Base-by-base conservation (phyloP, 1,284 basidiomycete genomes). In the Anthracocystis panici-leucophaei region DNA sequence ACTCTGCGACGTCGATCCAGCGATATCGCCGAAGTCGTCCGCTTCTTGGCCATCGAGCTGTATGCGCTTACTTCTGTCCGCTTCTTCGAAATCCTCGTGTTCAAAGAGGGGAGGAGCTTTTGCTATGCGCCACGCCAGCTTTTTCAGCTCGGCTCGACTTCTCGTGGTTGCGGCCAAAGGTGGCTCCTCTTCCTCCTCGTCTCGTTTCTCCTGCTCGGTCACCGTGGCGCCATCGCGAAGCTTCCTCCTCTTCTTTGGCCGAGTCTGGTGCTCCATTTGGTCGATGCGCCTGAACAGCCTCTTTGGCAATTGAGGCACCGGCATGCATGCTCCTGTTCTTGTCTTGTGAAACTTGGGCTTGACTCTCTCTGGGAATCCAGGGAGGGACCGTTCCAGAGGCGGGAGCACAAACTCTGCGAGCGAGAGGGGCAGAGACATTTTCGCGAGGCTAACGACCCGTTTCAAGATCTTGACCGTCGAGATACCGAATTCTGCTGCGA, bases 281-380 rank as follows among this genome's bases (percentile, higher is more conserved):
- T 58, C 57, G n/a, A 73, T 62, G 40, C 58, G 65, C 8, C 71
- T 65, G 18, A 74, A 74, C 16, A 74, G 41, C 20, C 71, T 51
- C 42, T 68, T 74, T 1, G 71, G 71, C 9, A 74, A 18, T 16
- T 56, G 55, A 16, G 21, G 29, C 11, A n/a, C n/a, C 6, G 16
- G 2, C 5, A 41, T 16, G 10, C 14, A 12, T 29, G 18, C 16
- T 20, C 7, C 20, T 12, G 10, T 7, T 42, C 7, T 6, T 7
- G 46, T 25, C 18, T 18, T 16, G 2, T 46, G 21, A 14, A 14
- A 2, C 23, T 9, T 6, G 2, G 33, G 10, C 23, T 14, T 18
- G n/a, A 46, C 11, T 6, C 9, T 8, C 7, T 48, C 46, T 6
- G 31, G 16, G 35, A 21, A 23, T 25, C n/a, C 21, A 10, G 21